A percentile compares a stretch with the other conserved stretches of the same genome.
These are phyloP conservation scores for Torulaspora maleeae DNA, from an alignment of 805 yeast species.

Conservation along the genomic window DNA sequence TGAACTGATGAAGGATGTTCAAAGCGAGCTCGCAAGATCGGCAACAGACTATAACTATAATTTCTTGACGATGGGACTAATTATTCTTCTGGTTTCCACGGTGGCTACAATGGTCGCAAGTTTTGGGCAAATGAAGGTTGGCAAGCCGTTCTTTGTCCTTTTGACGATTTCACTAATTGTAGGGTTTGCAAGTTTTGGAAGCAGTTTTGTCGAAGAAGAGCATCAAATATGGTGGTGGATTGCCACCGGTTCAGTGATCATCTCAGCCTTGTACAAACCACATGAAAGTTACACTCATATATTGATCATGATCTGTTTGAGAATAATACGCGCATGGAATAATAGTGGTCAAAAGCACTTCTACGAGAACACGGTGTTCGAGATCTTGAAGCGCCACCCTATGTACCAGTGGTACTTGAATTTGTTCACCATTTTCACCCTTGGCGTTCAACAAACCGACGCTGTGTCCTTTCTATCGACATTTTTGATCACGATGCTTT, in stretches of 20 bases:
- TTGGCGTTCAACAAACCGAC: constrained; percentile 25
- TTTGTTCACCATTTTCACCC: constrained; percentile 36
- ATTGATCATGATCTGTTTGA: constrained; percentile 35
- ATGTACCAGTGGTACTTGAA: constrained; percentile 47
- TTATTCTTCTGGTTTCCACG: constrained; percentile 20
- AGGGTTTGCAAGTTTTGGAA: constrained; percentile 65
- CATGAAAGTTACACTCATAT: constrained; percentile 13
- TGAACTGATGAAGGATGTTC: constrained; percentile 44
- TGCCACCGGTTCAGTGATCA: constrained; percentile 35
- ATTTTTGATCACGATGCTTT: constrained; percentile 43
- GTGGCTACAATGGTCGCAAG: constrained; percentile 7
- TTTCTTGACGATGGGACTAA: constrained; percentile 39
- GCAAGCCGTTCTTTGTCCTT: constrained; percentile 13
- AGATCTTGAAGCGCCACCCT: constrained; percentile 37
- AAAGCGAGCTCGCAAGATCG: constrained; percentile 47
- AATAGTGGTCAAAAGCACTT: constrained; percentile 82
- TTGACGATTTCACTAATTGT: constrained; percentile 36
- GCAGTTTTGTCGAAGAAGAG: constrained; percentile 91
- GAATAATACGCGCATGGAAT: constrained; percentile 78
- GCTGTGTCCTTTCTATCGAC: constrained; percentile 43
- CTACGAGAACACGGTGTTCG: constrained; percentile 46
- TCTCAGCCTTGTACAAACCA: constrained; percentile 9
- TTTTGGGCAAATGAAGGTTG: constrained; percentile 1
- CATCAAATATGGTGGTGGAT: constrained; percentile 95
- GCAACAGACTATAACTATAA: constrained; percentile 69